phyloP scores from a whole-genome alignment of 2,329 filamentous ascomycete species.

The Fusarium domesticum region DNA sequence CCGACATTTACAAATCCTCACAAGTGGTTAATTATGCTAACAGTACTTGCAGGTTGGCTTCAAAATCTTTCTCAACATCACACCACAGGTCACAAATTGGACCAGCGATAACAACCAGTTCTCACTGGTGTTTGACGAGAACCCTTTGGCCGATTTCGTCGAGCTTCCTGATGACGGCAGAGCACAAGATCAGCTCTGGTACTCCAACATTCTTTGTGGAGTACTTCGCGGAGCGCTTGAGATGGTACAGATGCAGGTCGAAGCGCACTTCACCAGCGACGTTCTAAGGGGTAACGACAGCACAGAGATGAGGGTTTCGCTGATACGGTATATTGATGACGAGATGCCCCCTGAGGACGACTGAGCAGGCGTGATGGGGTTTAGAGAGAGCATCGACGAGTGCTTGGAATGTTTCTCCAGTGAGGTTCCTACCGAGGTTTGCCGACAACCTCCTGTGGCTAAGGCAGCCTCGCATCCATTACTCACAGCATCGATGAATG shows the following conservation, averaged over 20 bases:
- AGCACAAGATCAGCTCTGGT: slow-evolving; percentile 96
- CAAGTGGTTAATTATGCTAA: background rate
- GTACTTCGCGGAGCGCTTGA: slow-evolving; percentile 87
- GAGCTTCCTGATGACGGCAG: slow-evolving; percentile 94
- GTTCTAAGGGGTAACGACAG: slow-evolving; percentile 89
- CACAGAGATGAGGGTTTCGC: slow-evolving; percentile 91
- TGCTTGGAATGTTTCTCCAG: slow-evolving; percentile 1
- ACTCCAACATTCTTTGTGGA: slow-evolving; percentile 94
- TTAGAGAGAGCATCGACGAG: slow-evolving; percentile 3
- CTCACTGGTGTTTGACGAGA: slow-evolving; percentile 94
- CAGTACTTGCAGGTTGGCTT: slow-evolving; percentile 73
- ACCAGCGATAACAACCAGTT: slow-evolving; percentile 95
- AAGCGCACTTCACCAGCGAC: slow-evolving; percentile 94
- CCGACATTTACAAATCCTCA: no score
- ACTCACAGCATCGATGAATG: no score
- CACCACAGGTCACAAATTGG: slow-evolving; percentile 92
- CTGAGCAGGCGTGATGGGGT: slow-evolving; percentile 41
- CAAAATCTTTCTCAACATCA: slow-evolving; percentile 98
- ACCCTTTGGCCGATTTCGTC: slow-evolving; percentile 94
- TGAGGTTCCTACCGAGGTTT: background rate
- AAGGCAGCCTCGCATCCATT: no score
- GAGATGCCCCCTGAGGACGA: slow-evolving; percentile 97
- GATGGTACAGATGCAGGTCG: slow-evolving; percentile 99
- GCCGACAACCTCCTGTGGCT: background rate
- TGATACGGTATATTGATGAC: slow-evolving; percentile 94